These are phyloP conservation scores for Erythrophleum ivorense DNA, from an alignment of 331 rosid species.

Conservation along the genomic window DNA sequence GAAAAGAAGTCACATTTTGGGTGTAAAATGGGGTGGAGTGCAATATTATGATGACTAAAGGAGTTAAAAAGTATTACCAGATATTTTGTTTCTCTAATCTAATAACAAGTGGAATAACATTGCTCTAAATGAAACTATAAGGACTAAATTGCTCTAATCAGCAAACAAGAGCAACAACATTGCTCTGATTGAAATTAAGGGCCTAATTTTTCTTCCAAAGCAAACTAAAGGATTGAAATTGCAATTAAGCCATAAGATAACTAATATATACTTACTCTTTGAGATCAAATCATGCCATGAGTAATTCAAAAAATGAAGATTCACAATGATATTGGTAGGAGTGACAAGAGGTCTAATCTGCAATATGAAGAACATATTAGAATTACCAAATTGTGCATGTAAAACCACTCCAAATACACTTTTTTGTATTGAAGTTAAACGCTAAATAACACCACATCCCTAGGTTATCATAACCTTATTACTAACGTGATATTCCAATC, in stretches of 20 bases:
- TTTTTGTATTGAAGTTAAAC: constrained; percentile 18
- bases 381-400: too few species aligned
- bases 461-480: background rate
- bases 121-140: background rate
- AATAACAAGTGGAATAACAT: background rate
- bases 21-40: background rate
- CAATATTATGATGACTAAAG: background rate
- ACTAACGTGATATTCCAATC: background rate
- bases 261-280: constrained; percentile 56
- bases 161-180: background rate
- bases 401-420: too few species aligned
- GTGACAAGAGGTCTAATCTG: constrained; percentile 92
- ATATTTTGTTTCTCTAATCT: background rate
- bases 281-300: constrained; percentile 95
- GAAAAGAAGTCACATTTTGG: background rate
- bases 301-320: constrained; percentile 58
- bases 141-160: background rate
- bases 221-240: background rate
- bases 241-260: background rate
- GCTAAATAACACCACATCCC: background rate
- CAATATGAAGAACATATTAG: constrained; percentile 38
- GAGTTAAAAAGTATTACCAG: background rate
- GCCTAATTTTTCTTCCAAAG: background rate
- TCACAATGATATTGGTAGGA: constrained; percentile 68
- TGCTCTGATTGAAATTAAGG: background rate